Evolutionary conservation across 257 asterid species (phyloP).

Genomic region (Rauvolfia tetraphylla): DNA sequence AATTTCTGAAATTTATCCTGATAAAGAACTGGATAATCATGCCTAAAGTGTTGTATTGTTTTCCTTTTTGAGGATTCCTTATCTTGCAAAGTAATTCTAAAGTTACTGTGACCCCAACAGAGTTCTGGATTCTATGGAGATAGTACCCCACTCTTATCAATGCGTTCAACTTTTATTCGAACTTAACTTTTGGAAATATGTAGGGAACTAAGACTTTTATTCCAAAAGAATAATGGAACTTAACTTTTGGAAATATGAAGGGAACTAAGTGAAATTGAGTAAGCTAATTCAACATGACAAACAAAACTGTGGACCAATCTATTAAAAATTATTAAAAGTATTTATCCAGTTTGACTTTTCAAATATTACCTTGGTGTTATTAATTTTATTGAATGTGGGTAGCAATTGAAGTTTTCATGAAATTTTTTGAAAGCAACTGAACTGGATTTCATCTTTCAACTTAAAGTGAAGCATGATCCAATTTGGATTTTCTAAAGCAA

Average conservation of each 20-base stretch:
- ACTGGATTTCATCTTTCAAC: no score
- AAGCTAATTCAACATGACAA: background rate
- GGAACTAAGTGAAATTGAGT: background rate
- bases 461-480: no score
- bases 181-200: no score
- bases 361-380: background rate
- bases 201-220: no score
- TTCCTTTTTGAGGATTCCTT: no score
- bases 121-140: background rate
- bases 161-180: background rate
- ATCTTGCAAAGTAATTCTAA: background rate
- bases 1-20: no score
- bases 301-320: background rate
- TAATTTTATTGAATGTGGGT: background rate
- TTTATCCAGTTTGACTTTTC: background rate
- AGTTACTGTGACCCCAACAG: background rate
- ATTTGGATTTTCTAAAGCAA: no score
- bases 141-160: background rate
- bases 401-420: background rate
- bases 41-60: no score
- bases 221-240: no score
- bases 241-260: background rate
- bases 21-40: no score
- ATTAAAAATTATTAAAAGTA: background rate
- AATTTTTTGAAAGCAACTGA: no score